Percentiles rank a stretch among this genome's conserved stretches.
Conservation (phyloP, 345 rosid species). For the Heritiera fomes region DNA sequence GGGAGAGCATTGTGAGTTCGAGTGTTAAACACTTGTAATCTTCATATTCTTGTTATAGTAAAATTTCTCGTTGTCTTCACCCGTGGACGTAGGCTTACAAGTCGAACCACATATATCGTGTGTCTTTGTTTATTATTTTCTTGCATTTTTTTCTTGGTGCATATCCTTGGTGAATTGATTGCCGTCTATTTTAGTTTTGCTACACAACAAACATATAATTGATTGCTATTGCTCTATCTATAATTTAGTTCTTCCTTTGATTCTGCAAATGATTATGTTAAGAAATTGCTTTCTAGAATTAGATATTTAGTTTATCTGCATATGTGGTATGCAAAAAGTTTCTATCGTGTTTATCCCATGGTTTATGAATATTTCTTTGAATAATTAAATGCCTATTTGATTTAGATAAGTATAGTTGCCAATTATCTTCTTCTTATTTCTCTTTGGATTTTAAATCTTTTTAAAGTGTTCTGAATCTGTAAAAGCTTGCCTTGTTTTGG, state of each 20-base stretch:
- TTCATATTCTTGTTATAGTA: too few relatives aligned
- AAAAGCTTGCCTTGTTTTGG: conserved; percentile 1
- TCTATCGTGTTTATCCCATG: not conserved
- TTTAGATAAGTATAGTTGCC: not conserved
- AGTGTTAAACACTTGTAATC: too few relatives aligned
- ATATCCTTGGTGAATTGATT: too few relatives aligned
- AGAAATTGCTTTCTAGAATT: not conserved
- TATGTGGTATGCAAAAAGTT: not conserved
- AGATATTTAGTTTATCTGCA: not conserved
- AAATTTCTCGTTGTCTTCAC: too few relatives aligned
- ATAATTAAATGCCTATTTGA: not conserved
- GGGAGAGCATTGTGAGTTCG: too few relatives aligned
- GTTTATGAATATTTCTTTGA: not conserved
- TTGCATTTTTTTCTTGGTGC: too few relatives aligned
- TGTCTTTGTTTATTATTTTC: too few relatives aligned
- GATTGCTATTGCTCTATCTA: not conserved
- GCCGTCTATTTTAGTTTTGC: too few relatives aligned
- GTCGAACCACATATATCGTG: too few relatives aligned
- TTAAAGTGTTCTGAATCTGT: not conserved
- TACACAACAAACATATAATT: not conserved
- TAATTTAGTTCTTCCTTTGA: not conserved
- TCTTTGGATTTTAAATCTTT: not conserved
- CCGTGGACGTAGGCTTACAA: too few relatives aligned
- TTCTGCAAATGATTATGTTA: not conserved
- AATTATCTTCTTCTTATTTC: not conserved